A percentile compares a stretch with the other conserved stretches of the same genome.
Evolutionary conservation across 768 basidiomycete genomes (phyloP).

Genomic region (Harrya chromipes): DNA sequence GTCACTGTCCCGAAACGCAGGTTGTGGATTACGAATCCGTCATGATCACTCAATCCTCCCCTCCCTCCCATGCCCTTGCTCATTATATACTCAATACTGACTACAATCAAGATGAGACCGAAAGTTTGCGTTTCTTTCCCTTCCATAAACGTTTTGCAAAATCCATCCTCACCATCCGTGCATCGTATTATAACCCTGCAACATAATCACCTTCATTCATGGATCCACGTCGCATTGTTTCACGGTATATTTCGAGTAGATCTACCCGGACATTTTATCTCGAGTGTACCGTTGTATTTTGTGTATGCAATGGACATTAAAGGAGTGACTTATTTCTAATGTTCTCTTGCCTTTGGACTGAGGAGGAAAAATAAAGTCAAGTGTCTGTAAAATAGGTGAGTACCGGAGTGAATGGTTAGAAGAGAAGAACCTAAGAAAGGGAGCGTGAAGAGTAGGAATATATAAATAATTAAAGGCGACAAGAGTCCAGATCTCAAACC

Average conservation of each 20-base stretch:
- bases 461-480: constrained; percentile 11
- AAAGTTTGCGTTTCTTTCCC: background rate
- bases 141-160: constrained; percentile 15
- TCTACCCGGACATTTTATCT: constrained; percentile 32
- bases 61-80: constrained; percentile 5
- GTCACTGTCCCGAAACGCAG: constrained; percentile 72
- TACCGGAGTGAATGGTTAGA: background rate
- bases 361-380: background rate
- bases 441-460: background rate
- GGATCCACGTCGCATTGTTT: constrained; percentile 34
- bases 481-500: constrained; percentile 8
- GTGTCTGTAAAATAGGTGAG: constrained; percentile 1
- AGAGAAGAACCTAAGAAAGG: background rate
- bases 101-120: constrained; percentile 11
- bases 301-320: constrained; percentile 34
- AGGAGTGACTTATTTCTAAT: constrained; percentile 36
- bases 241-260: constrained; percentile 36
- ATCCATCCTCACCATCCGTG: constrained; percentile 2
- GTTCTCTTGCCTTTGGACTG: background rate
- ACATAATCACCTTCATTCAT: constrained; percentile 26
- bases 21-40: constrained; percentile 71
- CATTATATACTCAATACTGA: constrained; percentile 22
- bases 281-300: constrained; percentile 35
- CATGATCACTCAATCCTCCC: constrained; percentile 24
- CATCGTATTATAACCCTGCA: constrained; percentile 29